Evolutionary conservation across 2,329 filamentous ascomycete genomes (phyloP), one percentile per base, ranked within the genome.

Genomic region (Neopestalotiopsis clavispora): DNA sequence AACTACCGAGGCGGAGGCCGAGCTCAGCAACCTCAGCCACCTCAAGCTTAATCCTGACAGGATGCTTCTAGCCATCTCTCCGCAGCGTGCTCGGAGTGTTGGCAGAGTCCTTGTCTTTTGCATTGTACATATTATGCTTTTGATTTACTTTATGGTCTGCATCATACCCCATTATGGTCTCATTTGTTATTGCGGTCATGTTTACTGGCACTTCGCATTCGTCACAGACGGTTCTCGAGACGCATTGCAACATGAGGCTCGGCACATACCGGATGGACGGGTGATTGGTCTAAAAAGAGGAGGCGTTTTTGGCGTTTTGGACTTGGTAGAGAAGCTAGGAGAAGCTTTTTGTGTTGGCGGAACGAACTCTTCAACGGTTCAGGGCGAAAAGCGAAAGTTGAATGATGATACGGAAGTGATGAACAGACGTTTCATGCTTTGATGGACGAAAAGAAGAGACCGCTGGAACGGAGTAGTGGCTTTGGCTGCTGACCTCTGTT

Each of bases 1-100:
- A 76, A 78, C 65, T 78, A 79, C 65, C 78, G 80, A 60, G 75
- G 80, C 67, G 74, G 76, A 38, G 74, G 76, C 59, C 72, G 75
- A 13, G 75, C 75, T 78, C 79, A 78, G 62, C 74, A 76, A 17
- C 72, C 75, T 14, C 77, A 78, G 71, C 59, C 14, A 12, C 32
- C 57, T 20, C 57, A 59, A 28, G n/a, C 62, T 32, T 38, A 62
- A 70, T 66, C 59, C 59, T 45, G 64, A 34, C 42, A 5, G n/a
- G 30, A 20, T 4, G 6, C 5, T 14, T 30, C 30, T 40, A 9
- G 40, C 20, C 30, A 38, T 62, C 30, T 12, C 59, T 62, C 34
- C 59, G 20, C 2, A 59, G 23, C 67, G 6, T 38, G 1, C 42
- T 49, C 32, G 12, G 20, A 32, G 61, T 64, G 38, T 14, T 32